Evolutionary conservation across 2,329 filamentous ascomycete species (phyloP).

Genomic region (Diaporthe aspalathi): DNA sequence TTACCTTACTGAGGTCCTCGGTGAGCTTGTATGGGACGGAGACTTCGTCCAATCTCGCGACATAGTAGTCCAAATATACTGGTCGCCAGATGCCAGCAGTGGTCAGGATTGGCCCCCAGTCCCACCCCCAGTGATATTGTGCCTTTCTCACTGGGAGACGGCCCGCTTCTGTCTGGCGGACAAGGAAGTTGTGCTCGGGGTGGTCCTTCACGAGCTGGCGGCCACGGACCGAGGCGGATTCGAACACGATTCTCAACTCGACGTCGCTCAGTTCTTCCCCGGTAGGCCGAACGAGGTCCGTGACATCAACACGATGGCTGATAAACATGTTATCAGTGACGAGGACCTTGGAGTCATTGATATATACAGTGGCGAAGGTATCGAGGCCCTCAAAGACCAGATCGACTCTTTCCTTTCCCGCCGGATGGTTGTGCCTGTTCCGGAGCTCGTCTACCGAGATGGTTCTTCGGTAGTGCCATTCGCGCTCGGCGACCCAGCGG

Average conservation of each 20-base stretch:
- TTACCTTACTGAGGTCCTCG: conserved; percentile 67
- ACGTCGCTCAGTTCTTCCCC: conserved; percentile 64
- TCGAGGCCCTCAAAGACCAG: conserved; percentile 83
- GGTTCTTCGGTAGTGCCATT: conserved; percentile 75
- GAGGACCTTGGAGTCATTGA: conserved; percentile 76
- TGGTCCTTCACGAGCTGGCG: conserved; percentile 70
- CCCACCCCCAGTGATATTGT: conserved; percentile 81
- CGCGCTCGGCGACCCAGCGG: conserved; percentile 79
- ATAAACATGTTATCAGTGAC: conserved; percentile 84
- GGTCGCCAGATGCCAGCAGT: conserved; percentile 80
- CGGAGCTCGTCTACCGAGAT: conserved; percentile 54
- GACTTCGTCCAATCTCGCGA: conserved; percentile 73
- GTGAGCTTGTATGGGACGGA: conserved; percentile 71
- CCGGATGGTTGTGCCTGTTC: conserved; percentile 51
- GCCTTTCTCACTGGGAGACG: conserved; percentile 71
- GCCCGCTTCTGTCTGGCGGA: conserved; percentile 74
- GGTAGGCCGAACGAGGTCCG: conserved; percentile 47
- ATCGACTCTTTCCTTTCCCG: conserved; percentile 57
- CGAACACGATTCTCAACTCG: conserved; percentile 71
- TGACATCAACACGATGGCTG: conserved; percentile 76
- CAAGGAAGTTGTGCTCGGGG: conserved; percentile 73
- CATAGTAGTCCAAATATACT: conserved; percentile 77
- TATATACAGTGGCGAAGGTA: conserved; percentile 78
- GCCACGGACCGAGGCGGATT: conserved; percentile 71
- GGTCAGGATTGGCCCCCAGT: conserved; percentile 76